Conservation (phyloP, 495 filamentous ascomycete genomes). For the Cetradonia linearis region DNA sequence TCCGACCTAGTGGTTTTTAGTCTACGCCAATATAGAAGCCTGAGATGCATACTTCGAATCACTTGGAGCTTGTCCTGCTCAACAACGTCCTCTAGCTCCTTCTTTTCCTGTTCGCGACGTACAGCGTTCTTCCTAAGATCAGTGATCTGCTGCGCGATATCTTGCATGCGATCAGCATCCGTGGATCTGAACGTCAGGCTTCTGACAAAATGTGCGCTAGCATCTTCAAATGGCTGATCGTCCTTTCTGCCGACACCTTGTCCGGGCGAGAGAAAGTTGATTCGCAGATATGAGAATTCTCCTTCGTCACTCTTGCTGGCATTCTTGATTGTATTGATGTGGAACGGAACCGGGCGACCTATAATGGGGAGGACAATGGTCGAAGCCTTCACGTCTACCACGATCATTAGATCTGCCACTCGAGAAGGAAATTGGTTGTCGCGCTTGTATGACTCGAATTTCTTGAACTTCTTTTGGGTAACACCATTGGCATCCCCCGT, state of each 20-base stretch:
- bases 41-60: slow-evolving; percentile 58
- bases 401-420: slow-evolving; percentile 74
- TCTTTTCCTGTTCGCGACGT: slow-evolving; percentile 93
- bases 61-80: slow-evolving; percentile 96
- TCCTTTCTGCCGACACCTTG: slow-evolving; percentile 97
- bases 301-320: slow-evolving; percentile 91
- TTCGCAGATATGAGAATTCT: slow-evolving; percentile 83
- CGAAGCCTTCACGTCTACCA: slow-evolving; percentile 80
- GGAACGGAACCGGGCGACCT: slow-evolving; percentile 95
- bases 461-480: slow-evolving; percentile 91
- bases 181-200: slow-evolving; percentile 90
- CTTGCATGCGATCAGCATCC: slow-evolving; percentile 75
- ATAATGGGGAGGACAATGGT: slow-evolving; percentile 93
- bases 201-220: slow-evolving; percentile 87
- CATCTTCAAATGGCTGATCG: slow-evolving; percentile 96
- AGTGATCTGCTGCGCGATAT: slow-evolving; percentile 80
- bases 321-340: slow-evolving; percentile 99
- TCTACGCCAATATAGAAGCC: slow-evolving; percentile 9
- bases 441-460: slow-evolving; percentile 97
- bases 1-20: slow-evolving; percentile 55
- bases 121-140: slow-evolving; percentile 85
- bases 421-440: slow-evolving; percentile 84
- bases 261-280: slow-evolving; percentile 95
- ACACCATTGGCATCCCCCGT: slow-evolving; percentile 81
- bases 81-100: slow-evolving; percentile 99